A percentile compares a stretch with the other conserved stretches of the same genome.
These are phyloP conservation scores for Penicillium sp. DNA, from an alignment of 2,329 filamentous ascomycete genomes.

Conservation along the genomic window DNA sequence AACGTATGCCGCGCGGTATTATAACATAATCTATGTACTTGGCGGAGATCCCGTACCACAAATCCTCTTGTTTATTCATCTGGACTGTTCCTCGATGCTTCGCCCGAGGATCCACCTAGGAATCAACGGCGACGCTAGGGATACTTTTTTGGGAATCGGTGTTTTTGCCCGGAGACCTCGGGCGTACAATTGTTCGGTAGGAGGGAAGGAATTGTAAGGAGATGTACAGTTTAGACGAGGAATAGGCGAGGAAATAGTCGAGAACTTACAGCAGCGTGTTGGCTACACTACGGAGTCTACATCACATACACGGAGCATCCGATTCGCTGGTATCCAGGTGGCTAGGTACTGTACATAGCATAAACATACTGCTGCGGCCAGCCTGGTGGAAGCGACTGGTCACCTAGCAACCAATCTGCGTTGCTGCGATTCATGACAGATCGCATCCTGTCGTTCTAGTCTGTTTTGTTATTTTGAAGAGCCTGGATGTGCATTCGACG, in stretches of 20 bases:
- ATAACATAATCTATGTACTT: background rate
- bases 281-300: background rate
- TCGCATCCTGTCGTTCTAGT: conserved; percentile 10
- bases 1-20: background rate
- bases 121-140: conserved; percentile 27
- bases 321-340: background rate
- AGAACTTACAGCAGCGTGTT: too few species aligned
- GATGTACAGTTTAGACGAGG: background rate
- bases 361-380: conserved; percentile 15
- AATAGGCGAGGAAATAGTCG: background rate
- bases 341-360: background rate
- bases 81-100: conserved; percentile 10
- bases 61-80: background rate
- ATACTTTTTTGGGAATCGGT: conserved; percentile 25
- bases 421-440: conserved; percentile 11
- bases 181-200: background rate
- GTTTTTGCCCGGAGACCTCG: conserved; percentile 23
- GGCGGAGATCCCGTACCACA: background rate
- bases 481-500: background rate
- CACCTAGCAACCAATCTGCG: conserved; percentile 22
- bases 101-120: conserved; percentile 12
- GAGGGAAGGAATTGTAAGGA: background rate
- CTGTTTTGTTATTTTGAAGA: background rate
- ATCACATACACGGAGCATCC: background rate
- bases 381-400: conserved; percentile 13